These are phyloP conservation scores for Apiospora aurea DNA, from an alignment of 2,329 filamentous ascomycete genomes.

Conservation along the genomic window DNA sequence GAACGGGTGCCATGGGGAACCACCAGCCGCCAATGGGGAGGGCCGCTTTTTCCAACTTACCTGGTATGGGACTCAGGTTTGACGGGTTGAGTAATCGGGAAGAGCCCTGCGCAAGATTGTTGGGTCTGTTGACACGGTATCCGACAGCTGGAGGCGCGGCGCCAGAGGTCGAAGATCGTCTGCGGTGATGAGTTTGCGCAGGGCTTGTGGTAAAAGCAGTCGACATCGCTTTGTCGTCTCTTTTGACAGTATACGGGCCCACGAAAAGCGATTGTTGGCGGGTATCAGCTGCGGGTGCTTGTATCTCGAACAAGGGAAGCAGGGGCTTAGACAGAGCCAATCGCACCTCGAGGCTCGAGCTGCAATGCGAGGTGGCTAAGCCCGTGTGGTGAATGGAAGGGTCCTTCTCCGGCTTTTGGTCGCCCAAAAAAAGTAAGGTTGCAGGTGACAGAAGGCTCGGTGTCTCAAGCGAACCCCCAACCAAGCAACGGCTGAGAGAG, in stretches of 20 bases:
- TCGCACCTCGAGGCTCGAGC: conserved; percentile 18
- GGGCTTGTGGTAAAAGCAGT: conserved; percentile 59
- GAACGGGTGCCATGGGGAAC: background rate
- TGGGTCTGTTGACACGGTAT: conserved; percentile 35
- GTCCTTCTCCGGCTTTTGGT: conserved; percentile 17
- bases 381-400: conserved; percentile 19
- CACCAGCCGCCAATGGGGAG: background rate
- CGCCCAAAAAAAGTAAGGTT: conserved; percentile 16
- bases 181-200: conserved; percentile 55
- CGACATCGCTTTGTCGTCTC: conserved; percentile 42
- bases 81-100: conserved; percentile 33
- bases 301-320: conserved; percentile 18
- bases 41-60: conserved; percentile 49
- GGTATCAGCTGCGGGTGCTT: background rate
- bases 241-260: conserved; percentile 6
- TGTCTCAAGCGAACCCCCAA: background rate
- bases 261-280: conserved; percentile 12
- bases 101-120: conserved; percentile 14
- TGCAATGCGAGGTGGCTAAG: conserved; percentile 25
- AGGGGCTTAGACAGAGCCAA: conserved; percentile 17
- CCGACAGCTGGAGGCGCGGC: conserved; percentile 43
- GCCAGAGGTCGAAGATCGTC: conserved; percentile 52
- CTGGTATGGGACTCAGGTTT: conserved; percentile 61
- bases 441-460: conserved; percentile 15
- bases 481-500: background rate